phyloP scores from a whole-genome alignment of 2,329 filamentous ascomycete species.

The Neurospora sp. region DNA sequence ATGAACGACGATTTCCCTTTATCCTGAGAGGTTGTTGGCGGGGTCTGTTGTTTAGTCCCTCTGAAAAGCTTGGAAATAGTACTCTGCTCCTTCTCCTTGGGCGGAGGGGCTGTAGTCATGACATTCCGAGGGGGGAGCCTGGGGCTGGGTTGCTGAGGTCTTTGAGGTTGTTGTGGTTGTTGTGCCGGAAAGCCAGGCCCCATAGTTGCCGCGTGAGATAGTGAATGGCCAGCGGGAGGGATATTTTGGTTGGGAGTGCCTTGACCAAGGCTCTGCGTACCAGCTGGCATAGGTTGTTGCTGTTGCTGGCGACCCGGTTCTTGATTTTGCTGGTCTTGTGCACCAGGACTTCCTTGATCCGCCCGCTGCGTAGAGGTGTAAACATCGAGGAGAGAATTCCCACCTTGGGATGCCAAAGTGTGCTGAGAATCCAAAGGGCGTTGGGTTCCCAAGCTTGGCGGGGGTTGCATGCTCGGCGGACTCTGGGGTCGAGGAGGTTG shows the following conservation, averaged over 20 bases:
- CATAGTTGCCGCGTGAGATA: background rate
- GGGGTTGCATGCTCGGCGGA: background rate
- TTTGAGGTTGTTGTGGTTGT: background rate
- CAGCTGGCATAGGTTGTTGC: background rate
- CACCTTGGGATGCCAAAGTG: background rate
- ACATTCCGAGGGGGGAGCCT: conserved; percentile 6
- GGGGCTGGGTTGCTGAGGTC: background rate
- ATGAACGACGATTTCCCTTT: conserved; percentile 16
- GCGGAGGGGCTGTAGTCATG: conserved; percentile 3
- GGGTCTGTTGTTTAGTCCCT: conserved; percentile 9
- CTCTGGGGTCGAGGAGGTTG: background rate
- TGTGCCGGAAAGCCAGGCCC: background rate
- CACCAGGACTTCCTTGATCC: background rate
- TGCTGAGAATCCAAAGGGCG: background rate
- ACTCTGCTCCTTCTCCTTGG: conserved; percentile 19
- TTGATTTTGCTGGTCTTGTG: background rate
- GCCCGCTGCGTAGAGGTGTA: background rate
- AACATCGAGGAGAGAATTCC: background rate
- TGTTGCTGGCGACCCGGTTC: background rate
- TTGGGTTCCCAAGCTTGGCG: background rate
- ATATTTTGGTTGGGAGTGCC: background rate
- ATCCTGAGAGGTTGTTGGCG: conserved; percentile 5
- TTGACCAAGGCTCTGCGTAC: background rate
- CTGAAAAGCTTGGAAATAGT: conserved; percentile 20
- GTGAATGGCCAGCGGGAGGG: background rate